phyloP scores from a whole-genome alignment of 1,139 yeast species.

The Hemisphaericaspora lyxosophila region DNA sequence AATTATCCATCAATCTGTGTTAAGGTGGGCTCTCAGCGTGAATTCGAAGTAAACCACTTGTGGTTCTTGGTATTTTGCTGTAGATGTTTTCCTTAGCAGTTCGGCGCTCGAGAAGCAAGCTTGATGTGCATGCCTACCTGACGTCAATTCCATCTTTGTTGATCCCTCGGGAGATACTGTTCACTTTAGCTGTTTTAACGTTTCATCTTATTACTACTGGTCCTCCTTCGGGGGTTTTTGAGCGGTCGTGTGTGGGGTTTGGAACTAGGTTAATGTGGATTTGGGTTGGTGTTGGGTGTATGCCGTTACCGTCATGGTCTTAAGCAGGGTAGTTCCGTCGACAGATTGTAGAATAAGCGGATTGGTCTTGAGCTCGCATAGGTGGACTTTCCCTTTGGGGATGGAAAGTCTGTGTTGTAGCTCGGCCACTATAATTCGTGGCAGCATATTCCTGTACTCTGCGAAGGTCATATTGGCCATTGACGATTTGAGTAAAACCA shows the following conservation, averaged over 20 bases:
- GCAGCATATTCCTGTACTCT: slow-evolving; percentile 94
- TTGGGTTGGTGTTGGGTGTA: slow-evolving; percentile 14
- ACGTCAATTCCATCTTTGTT: slow-evolving; percentile 18
- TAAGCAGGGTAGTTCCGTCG: slow-evolving; percentile 86
- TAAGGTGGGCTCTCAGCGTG: slow-evolving; percentile 42
- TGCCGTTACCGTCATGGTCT: slow-evolving; percentile 30
- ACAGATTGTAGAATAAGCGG: slow-evolving; percentile 70
- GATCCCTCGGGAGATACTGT: slow-evolving; percentile 19
- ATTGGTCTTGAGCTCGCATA: slow-evolving; percentile 66
- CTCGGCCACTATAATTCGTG: slow-evolving; percentile 51
- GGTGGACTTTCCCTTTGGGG: background rate
- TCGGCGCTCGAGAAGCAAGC: slow-evolving; percentile 74
- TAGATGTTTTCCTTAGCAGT: slow-evolving; percentile 50
- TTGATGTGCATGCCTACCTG: slow-evolving; percentile 20
- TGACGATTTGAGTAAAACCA: slow-evolving; percentile 92
- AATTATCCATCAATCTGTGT: slow-evolving; percentile 50
- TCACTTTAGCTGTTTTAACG: slow-evolving; percentile 27
- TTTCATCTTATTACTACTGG: slow-evolving; percentile 29
- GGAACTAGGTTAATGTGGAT: slow-evolving; percentile 26
- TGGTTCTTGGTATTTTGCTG: slow-evolving; percentile 31
- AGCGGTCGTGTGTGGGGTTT: slow-evolving; percentile 42
- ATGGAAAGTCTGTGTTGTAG: slow-evolving; percentile 39
- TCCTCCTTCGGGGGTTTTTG: slow-evolving; percentile 55
- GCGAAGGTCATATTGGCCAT: slow-evolving; percentile 74
- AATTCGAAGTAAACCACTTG: slow-evolving; percentile 16